Base-by-base conservation (phyloP, 1,139 yeast genomes). In the Hemisphaericaspora lyxosophila region DNA sequence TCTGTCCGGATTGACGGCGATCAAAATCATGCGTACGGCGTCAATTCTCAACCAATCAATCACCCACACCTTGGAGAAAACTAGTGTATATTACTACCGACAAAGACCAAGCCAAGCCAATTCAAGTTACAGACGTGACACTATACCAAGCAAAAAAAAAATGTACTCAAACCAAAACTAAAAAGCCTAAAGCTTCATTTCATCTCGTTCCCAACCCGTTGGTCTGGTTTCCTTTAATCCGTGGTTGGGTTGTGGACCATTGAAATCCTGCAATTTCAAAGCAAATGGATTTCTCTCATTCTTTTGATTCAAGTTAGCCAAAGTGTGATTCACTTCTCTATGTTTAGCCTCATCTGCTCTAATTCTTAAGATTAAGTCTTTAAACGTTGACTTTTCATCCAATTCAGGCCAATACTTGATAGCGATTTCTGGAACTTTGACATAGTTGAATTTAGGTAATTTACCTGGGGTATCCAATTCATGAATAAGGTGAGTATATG, bases 261-360 rank as follows among this genome's bases (percentile, higher is more conserved):
- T 57, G 7, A 43, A 46, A 26, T 55, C 65, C 9, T 54, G 55
- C 28, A 78, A 55, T 39, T 67, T 53, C 46, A 78, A 59, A 3
- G 83, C 87, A 59, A 78, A 83, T 14, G 90, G 90, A 51, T 83
- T 83, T 48, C 88, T 72, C 54, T 83, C 88, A 1, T 34, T 40
- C 42, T 67, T 70, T 41, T 62, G 70, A 35, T 73, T 58, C 50
- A 84, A 69, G 50, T 82, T 83, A 20, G 87, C 90, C 53, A 83
- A 72, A 0, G 89, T 82, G 55, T 82, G 89, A 60, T 82, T 82
- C 34, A 82, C 88, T 54, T 82, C 89, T 54, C 89, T 71, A 54
- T 82, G 89, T 55, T 82, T 82, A 31, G 87, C 81, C 56, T 82
- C 89, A 51, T 82, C 89, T 7, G 76, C 76, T 46, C 76, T 59